phyloP scores from a whole-genome alignment of 495 filamentous ascomycete species.

The Trichoderma asperelloides region DNA sequence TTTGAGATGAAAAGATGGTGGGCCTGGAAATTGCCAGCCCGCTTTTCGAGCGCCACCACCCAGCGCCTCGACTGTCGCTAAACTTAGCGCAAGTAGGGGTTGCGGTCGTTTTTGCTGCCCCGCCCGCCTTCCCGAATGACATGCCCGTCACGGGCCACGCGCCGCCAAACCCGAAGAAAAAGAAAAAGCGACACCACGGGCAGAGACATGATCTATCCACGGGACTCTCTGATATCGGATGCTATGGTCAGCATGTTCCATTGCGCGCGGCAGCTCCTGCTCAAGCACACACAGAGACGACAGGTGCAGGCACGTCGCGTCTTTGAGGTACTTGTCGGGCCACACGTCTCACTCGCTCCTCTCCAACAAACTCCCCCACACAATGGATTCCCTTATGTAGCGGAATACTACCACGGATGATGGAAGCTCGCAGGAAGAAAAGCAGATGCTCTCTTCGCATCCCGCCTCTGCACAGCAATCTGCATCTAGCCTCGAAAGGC shows the following conservation, averaged over 20 bases:
- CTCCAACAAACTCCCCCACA: background rate
- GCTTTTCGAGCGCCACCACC: background rate
- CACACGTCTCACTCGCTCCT: background rate
- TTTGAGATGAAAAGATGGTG: background rate
- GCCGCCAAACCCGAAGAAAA: background rate
- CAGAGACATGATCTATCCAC: background rate
- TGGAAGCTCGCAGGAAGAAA: too few relatives aligned
- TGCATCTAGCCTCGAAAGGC: background rate
- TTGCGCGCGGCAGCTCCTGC: background rate
- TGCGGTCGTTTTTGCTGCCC: background rate
- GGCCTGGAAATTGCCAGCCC: background rate
- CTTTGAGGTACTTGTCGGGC: background rate
- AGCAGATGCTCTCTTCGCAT: background rate
- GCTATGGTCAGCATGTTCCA: background rate
- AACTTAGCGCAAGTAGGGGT: background rate
- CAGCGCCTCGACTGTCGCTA: background rate
- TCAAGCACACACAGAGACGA: background rate
- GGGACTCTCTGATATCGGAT: background rate
- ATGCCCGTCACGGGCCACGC: constrained; percentile 6
- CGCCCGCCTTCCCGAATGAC: constrained; percentile 2
- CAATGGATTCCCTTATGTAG: too few relatives aligned
- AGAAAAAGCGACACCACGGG: background rate
- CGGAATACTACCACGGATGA: too few relatives aligned
- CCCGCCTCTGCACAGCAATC: background rate
- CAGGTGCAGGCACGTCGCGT: background rate